Evolutionary conservation across 2,329 filamentous ascomycete genomes (phyloP), one percentile per base, ranked within the genome.

Genomic region (Pseudonectria foliicola): DNA sequence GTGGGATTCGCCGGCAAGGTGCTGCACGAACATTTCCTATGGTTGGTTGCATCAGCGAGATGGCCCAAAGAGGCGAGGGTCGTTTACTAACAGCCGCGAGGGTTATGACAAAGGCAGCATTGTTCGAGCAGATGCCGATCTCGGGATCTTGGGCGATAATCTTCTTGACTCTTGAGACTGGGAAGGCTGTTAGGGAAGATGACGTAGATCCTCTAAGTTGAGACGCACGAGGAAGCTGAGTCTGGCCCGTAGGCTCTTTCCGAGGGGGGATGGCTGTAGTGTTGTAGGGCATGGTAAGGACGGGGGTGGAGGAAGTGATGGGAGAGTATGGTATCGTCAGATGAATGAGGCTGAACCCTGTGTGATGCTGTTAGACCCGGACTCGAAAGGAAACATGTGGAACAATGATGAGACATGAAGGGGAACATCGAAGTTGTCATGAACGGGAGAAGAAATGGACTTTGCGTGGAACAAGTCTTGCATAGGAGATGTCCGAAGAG

Each of bases 151-250:
- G 75, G 31, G 79, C 75, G 41, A 98, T 86, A 57, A 98, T 95
- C 66, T 94, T 95, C 66, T 95, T 95, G 39, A 98, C 86, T 52
- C 92, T 79, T 13, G 92, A 85, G 37, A 96, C 92, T 96, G 44
- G 13, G 24, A 18, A 12, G 11, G 10, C 26, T 33, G 32, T 40
- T 23, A 40, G 40, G 42, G 35, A 29, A 24, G 18, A n/a, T 3
- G 6, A 15, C 35, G 31, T 30, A 29, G 21, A 27, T 27, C 13
- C 11, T 23, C 5, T 21, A 11, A 4, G 16, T 15, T 31, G 10
- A 27, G 13, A 34, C 29, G 29, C 69, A 95, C 90, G 70, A 7
- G 90, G 90, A 23, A 96, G 75, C 48, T 86, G 82, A 14, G 85
- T 84, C 46, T 87, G 81, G 48, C 90, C 90, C 3, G 85, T 93